A percentile compares a stretch with the other conserved stretches of the same genome.
These are phyloP conservation scores for Raphanus sativus DNA, from an alignment of 345 rosid genomes.

Conservation along the genomic window DNA sequence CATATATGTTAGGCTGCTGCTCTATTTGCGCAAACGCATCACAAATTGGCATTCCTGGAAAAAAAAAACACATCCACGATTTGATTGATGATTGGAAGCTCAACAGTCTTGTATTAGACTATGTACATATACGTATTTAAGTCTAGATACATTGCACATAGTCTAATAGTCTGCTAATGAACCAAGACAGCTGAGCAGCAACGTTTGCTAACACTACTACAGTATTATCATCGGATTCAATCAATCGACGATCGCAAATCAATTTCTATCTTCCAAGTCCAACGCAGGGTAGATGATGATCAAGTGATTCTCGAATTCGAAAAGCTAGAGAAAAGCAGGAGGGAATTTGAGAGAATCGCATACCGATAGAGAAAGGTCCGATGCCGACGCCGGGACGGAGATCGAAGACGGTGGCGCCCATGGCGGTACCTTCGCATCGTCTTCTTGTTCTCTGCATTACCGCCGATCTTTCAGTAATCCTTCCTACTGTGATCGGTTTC, in stretches of 20 bases:
- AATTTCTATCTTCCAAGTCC: slow-evolving; percentile 7
- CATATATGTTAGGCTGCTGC: slow-evolving; percentile 92
- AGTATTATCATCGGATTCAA: no score
- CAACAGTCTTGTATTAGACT: neutral
- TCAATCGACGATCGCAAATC: slow-evolving; percentile 36
- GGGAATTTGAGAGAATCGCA: slow-evolving; percentile 4
- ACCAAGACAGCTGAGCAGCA: neutral
- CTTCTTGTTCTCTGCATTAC: slow-evolving; percentile 67
- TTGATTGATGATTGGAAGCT: slow-evolving; percentile 7
- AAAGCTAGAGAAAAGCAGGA: neutral
- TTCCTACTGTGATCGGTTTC: slow-evolving; percentile 14
- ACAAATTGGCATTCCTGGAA: slow-evolving; percentile 84
- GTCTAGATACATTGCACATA: no score
- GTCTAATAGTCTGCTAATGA: neutral
- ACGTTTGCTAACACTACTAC: neutral
- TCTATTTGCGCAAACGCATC: slow-evolving; percentile 94
- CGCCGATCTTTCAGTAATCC: slow-evolving; percentile 32
- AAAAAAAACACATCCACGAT: slow-evolving; percentile 27
- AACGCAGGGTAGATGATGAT: slow-evolving; percentile 1
- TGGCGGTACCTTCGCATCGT: slow-evolving; percentile 97
- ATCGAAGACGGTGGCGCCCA: slow-evolving; percentile 94
- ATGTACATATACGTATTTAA: no score
- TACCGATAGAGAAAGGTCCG: slow-evolving; percentile 93
- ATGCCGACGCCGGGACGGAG: slow-evolving; percentile 89
- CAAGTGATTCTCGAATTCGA: neutral